Evolutionary conservation across 129 eudicot genomes (phyloP).

Genomic region (Centrapalus pauciflorus): DNA sequence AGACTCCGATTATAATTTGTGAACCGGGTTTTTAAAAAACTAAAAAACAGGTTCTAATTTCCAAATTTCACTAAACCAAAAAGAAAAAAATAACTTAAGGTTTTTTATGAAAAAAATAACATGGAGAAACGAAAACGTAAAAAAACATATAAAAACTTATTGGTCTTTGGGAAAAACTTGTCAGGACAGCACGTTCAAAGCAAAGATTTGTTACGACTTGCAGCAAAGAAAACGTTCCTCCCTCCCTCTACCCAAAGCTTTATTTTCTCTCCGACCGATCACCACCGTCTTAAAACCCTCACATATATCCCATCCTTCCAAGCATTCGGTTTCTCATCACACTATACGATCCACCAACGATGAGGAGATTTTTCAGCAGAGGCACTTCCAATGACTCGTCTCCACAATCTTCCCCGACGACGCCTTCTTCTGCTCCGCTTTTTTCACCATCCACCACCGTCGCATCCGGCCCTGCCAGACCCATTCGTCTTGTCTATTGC

Average conservation of each 20-base stretch:
- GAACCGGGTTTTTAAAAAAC: too few species aligned
- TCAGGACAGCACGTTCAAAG: too few species aligned
- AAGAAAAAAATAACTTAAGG: too few species aligned
- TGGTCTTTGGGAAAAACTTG: too few species aligned
- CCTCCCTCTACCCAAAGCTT: not conserved
- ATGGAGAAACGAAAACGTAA: too few species aligned
- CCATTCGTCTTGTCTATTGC: constrained; percentile 88
- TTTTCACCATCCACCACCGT: constrained; percentile 37
- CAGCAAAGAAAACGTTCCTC: not conserved
- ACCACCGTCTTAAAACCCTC: constrained; percentile 10
- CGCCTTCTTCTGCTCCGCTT: constrained; percentile 20
- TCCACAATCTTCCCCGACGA: constrained; percentile 28
- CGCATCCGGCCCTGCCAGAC: constrained; percentile 78
- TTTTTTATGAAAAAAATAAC: too few species aligned
- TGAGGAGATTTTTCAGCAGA: constrained; percentile 46
- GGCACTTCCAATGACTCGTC: constrained; percentile 52
- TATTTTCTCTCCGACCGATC: not conserved
- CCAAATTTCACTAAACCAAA: too few species aligned
- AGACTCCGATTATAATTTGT: too few species aligned
- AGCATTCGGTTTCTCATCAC: not conserved
- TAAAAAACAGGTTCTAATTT: too few species aligned
- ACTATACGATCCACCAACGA: not conserved
- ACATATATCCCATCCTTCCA: not conserved
- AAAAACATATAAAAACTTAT: too few species aligned
- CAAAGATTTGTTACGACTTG: too few species aligned